Evolutionary conservation across 345 rosid species (phyloP), one percentile per base, ranked within the genome.

Genomic region (Streptanthus diversifolius): DNA sequence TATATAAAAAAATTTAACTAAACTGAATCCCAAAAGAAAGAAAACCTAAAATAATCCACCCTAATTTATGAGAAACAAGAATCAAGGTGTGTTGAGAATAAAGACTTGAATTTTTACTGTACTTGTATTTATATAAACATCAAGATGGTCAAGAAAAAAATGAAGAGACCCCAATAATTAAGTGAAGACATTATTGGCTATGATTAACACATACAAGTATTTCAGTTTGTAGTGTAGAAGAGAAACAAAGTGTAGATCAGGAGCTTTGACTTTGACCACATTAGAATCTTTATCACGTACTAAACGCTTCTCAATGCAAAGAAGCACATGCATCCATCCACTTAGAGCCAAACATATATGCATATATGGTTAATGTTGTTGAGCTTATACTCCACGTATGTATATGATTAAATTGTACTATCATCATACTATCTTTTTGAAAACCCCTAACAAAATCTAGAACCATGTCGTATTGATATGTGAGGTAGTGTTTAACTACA

Each of bases 251-350:
- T 49, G 68, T 57, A 66, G 66, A 56, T 5, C 36, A 44, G 21
- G 21, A 58, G 63, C 39, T 61, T 75, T 75, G 74, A 75, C 79
- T 68, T 68, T 75, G 70, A 75, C 74, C 58, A 53, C n/a, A 43
- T 68, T 35, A 68, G 64, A 75, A 75, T 75, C 64, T 53, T 43
- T 1, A 68, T 61, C 18, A 75, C 45, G 54, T 61, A 68, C 47
- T 41, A 14, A 68, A 52, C 69, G 63, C 45, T 75, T 75, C 39
- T 75, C 70, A 53, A 61, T 61, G 70, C 70, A 8, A 61, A 67
- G 45, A 51, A 52, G 74, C 79, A 75, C 79, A 75, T 75, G 79
- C 56, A 75, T 68, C 52, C 22, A 40, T 60, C 39, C 15, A 75
- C 37, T 37, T 49, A 48, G 53, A 58, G 39, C 67, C 68, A 74